These are phyloP conservation scores for Solanum hybrid DNA, from an alignment of 305 asterid species.

Conservation along the genomic window DNA sequence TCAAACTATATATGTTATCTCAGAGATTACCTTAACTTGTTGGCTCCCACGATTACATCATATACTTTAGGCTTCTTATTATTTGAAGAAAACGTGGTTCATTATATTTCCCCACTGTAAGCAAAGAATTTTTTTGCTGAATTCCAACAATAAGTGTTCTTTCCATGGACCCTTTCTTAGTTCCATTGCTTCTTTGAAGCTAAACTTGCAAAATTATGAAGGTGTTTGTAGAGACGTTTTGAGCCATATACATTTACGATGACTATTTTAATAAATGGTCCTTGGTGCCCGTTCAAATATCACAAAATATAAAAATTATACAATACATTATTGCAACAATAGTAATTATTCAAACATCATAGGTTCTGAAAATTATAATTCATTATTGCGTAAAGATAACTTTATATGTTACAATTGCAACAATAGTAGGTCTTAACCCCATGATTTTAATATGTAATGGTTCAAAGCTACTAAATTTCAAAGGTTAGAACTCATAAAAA, in stretches of 20 bases:
- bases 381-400: too few relatives aligned
- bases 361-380: too few relatives aligned
- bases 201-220: neutral
- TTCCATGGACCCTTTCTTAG: neutral
- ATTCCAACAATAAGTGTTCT: neutral
- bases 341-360: neutral
- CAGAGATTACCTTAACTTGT: neutral
- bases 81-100: neutral
- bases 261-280: neutral
- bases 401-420: too few relatives aligned
- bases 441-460: too few relatives aligned
- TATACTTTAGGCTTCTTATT: neutral
- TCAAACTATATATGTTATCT: neutral
- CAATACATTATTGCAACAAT: too few relatives aligned
- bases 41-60: neutral
- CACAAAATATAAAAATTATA: too few relatives aligned
- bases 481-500: neutral
- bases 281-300: neutral
- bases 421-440: too few relatives aligned
- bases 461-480: too few relatives aligned
- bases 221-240: neutral
- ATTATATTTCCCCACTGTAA: neutral
- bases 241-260: neutral
- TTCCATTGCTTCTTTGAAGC: neutral
- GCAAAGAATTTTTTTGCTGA: neutral